phyloP scores from a whole-genome alignment of 2,329 filamentous ascomycete genomes.

The Xylariales sp. region DNA sequence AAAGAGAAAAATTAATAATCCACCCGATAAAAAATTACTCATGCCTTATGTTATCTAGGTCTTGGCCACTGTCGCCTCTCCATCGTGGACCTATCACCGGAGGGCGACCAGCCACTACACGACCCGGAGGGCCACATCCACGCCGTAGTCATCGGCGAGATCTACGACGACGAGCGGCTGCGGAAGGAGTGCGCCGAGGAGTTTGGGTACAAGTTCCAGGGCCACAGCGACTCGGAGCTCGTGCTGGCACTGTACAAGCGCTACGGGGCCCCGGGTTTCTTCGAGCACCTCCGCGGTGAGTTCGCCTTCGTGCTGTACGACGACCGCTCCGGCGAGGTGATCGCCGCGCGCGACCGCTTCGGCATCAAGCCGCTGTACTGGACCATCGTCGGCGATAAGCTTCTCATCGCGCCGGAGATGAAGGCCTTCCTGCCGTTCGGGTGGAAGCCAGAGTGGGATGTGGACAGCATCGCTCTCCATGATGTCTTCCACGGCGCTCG shows the following conservation, averaged over 20 bases:
- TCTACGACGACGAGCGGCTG: conserved; percentile 48
- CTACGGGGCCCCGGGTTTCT: conserved; percentile 33
- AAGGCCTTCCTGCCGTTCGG: conserved; percentile 49
- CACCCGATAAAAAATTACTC: neutral
- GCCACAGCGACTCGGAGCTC: conserved; percentile 41
- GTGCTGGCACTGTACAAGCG: conserved; percentile 43
- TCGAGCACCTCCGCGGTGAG: conserved; percentile 45
- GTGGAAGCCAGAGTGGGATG: conserved; percentile 50
- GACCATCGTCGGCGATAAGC: conserved; percentile 31
- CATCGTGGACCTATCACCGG: conserved; percentile 45
- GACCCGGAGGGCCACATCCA: conserved; percentile 35
- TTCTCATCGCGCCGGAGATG: conserved; percentile 48
- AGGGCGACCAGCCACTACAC: conserved; percentile 43
- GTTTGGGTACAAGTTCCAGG: conserved; percentile 34
- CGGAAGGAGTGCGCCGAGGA: conserved; percentile 26
- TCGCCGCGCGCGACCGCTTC: conserved; percentile 49
- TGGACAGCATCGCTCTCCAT: conserved; percentile 39
- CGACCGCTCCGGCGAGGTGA: conserved; percentile 30
- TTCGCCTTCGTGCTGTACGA: conserved; percentile 51
- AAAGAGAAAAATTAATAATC: neutral
- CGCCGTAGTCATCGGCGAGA: conserved; percentile 55
- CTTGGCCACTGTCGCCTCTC: conserved; percentile 47
- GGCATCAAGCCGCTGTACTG: conserved; percentile 55
- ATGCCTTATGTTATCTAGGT: too few relatives aligned
- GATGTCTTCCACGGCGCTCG: conserved; percentile 21